These are phyloP conservation scores for Leishmania amazonensis DNA, from an alignment of 208 protist genomes.

Conservation along the genomic window DNA sequence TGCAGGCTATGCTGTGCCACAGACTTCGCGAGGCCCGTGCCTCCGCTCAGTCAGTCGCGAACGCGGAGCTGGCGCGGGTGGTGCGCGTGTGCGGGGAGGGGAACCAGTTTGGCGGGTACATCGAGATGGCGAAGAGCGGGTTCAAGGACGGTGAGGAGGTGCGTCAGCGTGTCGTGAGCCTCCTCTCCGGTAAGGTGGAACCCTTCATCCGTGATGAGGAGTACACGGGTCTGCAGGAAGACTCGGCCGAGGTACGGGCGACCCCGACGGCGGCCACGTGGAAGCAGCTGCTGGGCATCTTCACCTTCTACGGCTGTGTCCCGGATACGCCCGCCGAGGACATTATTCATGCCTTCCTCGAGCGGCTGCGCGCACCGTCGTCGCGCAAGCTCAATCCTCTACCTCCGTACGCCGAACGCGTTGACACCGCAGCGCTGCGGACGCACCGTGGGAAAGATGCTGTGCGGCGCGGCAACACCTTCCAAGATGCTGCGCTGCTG, in stretches of 20 bases:
- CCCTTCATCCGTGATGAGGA: constrained; percentile 72
- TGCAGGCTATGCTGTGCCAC: constrained; percentile 80
- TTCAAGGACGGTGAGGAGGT: constrained; percentile 53
- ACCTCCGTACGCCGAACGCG: constrained; percentile 76
- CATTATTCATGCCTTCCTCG: constrained; percentile 67
- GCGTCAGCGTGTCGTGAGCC: constrained; percentile 72
- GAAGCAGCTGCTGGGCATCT: constrained; percentile 90
- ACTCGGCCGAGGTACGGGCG: constrained; percentile 20
- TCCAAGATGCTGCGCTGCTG: constrained; percentile 76
- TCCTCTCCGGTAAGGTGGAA: constrained; percentile 84
- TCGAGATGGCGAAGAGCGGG: constrained; percentile 56
- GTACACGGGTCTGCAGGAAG: constrained; percentile 39
- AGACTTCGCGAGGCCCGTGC: constrained; percentile 65
- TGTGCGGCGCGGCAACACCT: constrained; percentile 62
- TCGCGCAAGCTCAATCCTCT: constrained; percentile 59
- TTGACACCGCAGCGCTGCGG: constrained; percentile 34
- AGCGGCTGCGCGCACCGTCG: constrained; percentile 55
- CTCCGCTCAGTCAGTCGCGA: constrained; percentile 43
- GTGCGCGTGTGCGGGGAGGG: constrained; percentile 82
- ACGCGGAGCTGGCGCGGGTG: constrained; percentile 69
- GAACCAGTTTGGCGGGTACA: constrained; percentile 83
- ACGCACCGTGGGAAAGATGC: constrained; percentile 60
- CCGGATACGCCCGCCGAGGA: constrained; percentile 81
- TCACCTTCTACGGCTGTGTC: constrained; percentile 86
- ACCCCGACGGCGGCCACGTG: constrained; percentile 74